Conservation (phyloP, 768 basidiomycete genomes). For the Fistulinella prunicolor region DNA sequence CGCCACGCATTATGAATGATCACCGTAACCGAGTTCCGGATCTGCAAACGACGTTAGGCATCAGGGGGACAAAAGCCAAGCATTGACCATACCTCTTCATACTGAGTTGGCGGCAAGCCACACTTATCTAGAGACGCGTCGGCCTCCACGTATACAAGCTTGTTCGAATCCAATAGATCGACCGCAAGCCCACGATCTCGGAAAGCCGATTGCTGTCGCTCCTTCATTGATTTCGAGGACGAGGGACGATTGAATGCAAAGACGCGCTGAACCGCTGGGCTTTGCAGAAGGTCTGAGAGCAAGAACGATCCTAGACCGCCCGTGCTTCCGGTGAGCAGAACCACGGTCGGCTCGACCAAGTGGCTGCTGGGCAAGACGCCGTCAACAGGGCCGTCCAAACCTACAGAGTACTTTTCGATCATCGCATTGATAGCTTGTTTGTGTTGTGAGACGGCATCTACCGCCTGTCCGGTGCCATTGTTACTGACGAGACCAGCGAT, state of each 20-base stretch:
- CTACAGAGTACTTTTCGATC: conserved; percentile 38
- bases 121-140: conserved; percentile 28
- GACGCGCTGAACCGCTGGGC: conserved; percentile 22
- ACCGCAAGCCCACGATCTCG: conserved; percentile 30
- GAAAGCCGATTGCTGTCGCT: conserved; percentile 31
- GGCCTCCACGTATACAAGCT: conserved; percentile 36
- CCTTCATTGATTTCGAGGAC: conserved; percentile 9
- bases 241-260: conserved; percentile 36
- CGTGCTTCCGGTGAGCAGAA: conserved; percentile 41
- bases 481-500: conserved; percentile 6
- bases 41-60: conserved; percentile 17
- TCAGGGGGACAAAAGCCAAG: too few species aligned
- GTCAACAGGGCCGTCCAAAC: too few species aligned
- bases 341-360: conserved; percentile 17
- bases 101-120: conserved; percentile 26
- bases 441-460: conserved; percentile 7
- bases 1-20: too few species aligned
- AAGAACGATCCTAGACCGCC: conserved; percentile 40
- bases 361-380: conserved; percentile 6
- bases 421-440: conserved; percentile 33
- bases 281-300: conserved; percentile 28
- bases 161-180: conserved; percentile 24
- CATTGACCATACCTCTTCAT: conserved; percentile 22
- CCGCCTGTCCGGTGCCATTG: background rate
- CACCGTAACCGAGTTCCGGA: conserved; percentile 32